Evolutionary conservation across 306 rosid species (phyloP), one percentile per base, ranked within the genome.

Genomic region (Malus asiatica): DNA sequence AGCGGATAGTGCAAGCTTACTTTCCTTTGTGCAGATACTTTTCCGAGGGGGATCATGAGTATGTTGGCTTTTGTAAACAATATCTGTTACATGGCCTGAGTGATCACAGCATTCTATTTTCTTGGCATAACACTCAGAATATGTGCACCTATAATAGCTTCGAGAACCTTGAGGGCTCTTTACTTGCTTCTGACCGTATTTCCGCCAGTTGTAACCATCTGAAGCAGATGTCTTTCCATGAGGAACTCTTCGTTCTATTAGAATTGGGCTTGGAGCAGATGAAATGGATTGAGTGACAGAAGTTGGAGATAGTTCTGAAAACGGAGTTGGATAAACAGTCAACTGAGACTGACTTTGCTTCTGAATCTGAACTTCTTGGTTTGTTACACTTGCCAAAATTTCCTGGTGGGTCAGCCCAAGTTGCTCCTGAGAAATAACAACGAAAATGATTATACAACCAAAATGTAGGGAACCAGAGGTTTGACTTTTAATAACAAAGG

Each of bases 171-270:
- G 84, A 51, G 98, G 93, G 85, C 96, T 90, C 90, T 94, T 94
- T 64, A 94, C 98, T 86, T 94, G 98, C 89, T 94, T 94, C 88
- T 94, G 98, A 79, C 98, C 98, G 83, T 94, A 94, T 84, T 94
- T 94, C 77, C 98, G 87, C 98, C 97, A 94, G 84, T 90, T 94
- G 87, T 87, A 94, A 78, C 98, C 98, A 80, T 94, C 98, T 40
- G 95, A 88, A 78, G 90, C 79, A 75, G 92, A 67, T n/a, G 87
- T 61, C 87, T 88, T 92, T 52, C 76, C 48, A 72, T 74, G 83
- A 71, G 91, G 74, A 80, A 87, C 83, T 72, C 84, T 84, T 32
- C 76, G 84, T 70, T 82, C 87, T 15, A 23, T 80, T 27, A 74
- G 65, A 51, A 70, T 82, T 46, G 93, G 84, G 81, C 90, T 87